Conservation (phyloP, 2,329 filamentous ascomycete species). For the Helminthosporium solani region DNA sequence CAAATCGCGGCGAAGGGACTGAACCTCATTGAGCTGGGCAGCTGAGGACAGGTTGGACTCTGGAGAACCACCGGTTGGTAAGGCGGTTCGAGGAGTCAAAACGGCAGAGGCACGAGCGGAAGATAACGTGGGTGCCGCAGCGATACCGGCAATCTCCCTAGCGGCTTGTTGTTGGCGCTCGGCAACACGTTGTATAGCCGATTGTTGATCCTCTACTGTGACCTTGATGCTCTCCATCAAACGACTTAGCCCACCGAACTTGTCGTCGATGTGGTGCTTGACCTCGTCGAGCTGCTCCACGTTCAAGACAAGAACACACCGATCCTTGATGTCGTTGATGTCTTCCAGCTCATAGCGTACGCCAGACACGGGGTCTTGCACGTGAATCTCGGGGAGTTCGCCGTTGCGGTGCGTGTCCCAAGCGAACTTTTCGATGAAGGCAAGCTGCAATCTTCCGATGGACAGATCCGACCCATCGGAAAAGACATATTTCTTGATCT, state of each 20-base stretch:
- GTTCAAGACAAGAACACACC: constrained; percentile 92
- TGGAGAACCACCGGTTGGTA: constrained; percentile 19
- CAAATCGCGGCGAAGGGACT: constrained; percentile 80
- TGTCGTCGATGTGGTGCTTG: constrained; percentile 93
- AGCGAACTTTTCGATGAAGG: constrained; percentile 98
- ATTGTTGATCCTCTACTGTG: constrained; percentile 78
- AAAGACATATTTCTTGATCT: constrained; percentile 93
- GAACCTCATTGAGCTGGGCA: constrained; percentile 73
- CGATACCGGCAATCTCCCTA: constrained; percentile 75
- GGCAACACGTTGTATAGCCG: constrained; percentile 80
- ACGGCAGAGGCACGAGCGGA: constrained; percentile 40
- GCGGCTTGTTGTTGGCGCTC: constrained; percentile 87
- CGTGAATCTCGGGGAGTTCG: constrained; percentile 95
- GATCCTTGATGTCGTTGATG: constrained; percentile 87
- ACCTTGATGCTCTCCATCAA: constrained; percentile 86
- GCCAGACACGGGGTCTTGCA: constrained; percentile 92
- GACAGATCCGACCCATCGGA: constrained; percentile 83
- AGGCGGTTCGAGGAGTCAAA: constrained; percentile 31
- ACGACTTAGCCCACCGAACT: constrained; percentile 73
- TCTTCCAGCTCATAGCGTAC: constrained; percentile 97
- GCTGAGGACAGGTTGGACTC: constrained; percentile 45
- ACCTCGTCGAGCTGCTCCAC: constrained; percentile 93
- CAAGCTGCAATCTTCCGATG: constrained; percentile 83
- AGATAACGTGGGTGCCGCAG: constrained; percentile 46
- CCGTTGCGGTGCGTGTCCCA: constrained; percentile 98